phyloP scores from a whole-genome alignment of 2,329 filamentous ascomycete species.

The Aspergillus udagawae region DNA sequence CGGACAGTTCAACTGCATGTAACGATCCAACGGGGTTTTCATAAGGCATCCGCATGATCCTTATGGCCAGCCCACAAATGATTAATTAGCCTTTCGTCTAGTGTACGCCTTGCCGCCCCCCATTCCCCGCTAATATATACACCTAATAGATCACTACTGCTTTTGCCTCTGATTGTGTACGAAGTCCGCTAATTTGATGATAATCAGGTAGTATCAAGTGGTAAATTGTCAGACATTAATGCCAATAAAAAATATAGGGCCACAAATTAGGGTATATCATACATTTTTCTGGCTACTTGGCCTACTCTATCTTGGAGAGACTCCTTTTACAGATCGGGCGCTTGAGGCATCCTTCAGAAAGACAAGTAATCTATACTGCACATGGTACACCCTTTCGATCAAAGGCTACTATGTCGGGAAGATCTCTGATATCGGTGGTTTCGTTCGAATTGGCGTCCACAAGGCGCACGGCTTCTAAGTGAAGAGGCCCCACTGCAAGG shows the following conservation, averaged over 20 bases:
- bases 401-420: constrained; percentile 52
- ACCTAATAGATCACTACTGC: too few relatives aligned
- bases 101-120: background rate
- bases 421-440: constrained; percentile 52
- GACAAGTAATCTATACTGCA: background rate
- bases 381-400: constrained; percentile 14
- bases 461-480: constrained; percentile 51
- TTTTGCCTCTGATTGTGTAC: too few relatives aligned
- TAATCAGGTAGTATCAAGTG: too few relatives aligned
- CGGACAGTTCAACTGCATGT: background rate
- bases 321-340: background rate
- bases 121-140: background rate
- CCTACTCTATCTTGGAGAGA: background rate
- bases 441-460: constrained; percentile 55
- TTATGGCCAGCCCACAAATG: background rate
- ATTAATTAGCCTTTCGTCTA: background rate
- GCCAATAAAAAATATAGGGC: background rate
- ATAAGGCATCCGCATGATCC: background rate
- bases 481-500: constrained; percentile 47
- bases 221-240: background rate
- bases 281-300: background rate
- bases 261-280: background rate
- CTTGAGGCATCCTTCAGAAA: background rate
- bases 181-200: too few relatives aligned
- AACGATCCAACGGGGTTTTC: background rate